Base-by-base conservation (phyloP, 495 filamentous ascomycete genomes). In the Saxispiralis lemnorum region DNA sequence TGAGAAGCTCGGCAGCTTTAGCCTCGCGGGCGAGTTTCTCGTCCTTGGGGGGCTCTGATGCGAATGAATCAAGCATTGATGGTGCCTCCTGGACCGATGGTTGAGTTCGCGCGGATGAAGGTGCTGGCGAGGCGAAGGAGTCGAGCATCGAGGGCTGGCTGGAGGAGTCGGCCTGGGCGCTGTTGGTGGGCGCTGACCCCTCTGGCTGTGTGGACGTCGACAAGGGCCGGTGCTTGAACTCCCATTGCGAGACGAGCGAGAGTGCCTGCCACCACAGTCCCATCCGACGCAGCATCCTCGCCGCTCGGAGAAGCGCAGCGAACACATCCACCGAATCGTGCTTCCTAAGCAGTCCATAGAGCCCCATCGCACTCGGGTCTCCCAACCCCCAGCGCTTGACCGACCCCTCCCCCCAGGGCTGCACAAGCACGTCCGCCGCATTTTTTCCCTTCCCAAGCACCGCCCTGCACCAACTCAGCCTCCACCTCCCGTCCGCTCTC, bases 401-500 rank as follows among this genome's bases (percentile, higher is more conserved):
- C 13, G 24, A 58, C 63, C 61, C 14, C 16, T 49, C 28, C 4
- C 24, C 24, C 24, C 24, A 28, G 6, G 45, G 45, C 56, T 73
- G 69, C 39, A 95, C 76, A 2, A 96, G 60, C n/a, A 80, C 77
- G 14, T 82, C 71, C 5, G 96, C 84, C 12, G 88, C 84, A 69
- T 84, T 81, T 53, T 92, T 85, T 33, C 75, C 70, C 41, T 78
- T 66, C 32, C 76, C 75, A 14, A 99, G 68, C 77, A 93, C 85
- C 82, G 86, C 93, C 59, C 88, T 93, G 3, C 84, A 83, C 92
- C 92, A 99, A 0, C 81, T 84, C 2, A 86, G 84, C 38, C 92
- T 74, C 92, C 92, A 99, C 42, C 88, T 71, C 24, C 24, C 24
- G 57, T 96, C 88, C 0, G 83, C 84, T 44, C 85, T 76, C 10